Base-by-base conservation (phyloP, 148 eudicot genomes). In the Fallopia convolvulus region DNA sequence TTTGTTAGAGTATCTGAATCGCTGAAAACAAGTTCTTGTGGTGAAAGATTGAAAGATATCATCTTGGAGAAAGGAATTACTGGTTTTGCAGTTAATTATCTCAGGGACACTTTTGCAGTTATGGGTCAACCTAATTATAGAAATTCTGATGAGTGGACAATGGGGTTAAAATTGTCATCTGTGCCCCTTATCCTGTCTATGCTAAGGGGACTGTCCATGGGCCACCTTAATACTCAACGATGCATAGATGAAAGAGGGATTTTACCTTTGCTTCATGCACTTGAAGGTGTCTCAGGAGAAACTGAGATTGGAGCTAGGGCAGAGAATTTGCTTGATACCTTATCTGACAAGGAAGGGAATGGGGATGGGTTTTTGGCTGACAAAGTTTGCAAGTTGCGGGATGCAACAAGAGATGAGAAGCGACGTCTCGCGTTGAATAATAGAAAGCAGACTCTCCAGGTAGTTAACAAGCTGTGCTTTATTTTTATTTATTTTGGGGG, bases 261-360 rank as follows among this genome's bases (percentile, higher is more conserved):
- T 74, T 83, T 96, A 66, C 97, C 93, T 21, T 79, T 96, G 86
- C 99, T 96, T 75, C 99, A 96, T 88, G 94, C 97, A 15, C 83
- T 96, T 75, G 99, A 96, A 83, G 97, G 99, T 56, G 99, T 96
- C 40, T 13, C 97, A 0, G 99, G 97, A 79, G 99, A 93, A 88
- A 91, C 89, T 76, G 99, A 93, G 76, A 90, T 96, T 75, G 99
- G 99, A 70, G 99, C 99, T 44, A 91, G 91, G 86, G 99, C 99
- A 70, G 99, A 96, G 78, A 96, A 96, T 85, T 88, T 96, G 82
- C 86, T 96, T 78, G 98, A 96, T 80, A 96, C 94, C 20, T 88
- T 96, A 17, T 90, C 98, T 63, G 98, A 93, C 71, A 93, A 86
- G 82, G 99, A 95, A 73, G 94, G 92, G 70, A 92, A 85, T 74